These are phyloP conservation scores for Novymonas esmeraldas DNA, from an alignment of 208 protist species.

Conservation along the genomic window DNA sequence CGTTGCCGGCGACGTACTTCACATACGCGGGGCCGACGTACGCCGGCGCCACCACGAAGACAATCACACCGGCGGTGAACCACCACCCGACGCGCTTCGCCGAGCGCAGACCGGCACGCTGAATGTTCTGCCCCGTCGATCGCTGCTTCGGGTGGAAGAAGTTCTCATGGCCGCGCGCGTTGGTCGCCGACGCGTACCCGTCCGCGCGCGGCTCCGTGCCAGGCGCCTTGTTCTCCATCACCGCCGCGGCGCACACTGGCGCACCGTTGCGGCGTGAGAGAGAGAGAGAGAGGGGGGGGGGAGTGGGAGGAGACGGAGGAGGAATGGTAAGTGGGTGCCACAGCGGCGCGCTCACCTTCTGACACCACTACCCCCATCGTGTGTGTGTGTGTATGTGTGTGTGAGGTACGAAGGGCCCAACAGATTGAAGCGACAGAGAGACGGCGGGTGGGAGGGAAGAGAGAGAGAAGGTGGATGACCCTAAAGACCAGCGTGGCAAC, in stretches of 20 bases:
- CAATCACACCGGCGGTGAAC: conserved; percentile 46
- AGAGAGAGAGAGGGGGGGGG: background rate
- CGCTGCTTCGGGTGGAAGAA: conserved; percentile 75
- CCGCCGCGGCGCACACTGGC: too few species aligned
- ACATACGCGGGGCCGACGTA: conserved; percentile 80
- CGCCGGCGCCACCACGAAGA: conserved; percentile 58
- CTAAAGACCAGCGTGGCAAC: background rate
- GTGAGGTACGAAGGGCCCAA: background rate
- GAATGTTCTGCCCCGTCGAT: conserved; percentile 55
- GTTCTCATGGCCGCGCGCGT: conserved; percentile 63
- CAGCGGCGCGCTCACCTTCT: background rate
- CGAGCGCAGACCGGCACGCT: conserved; percentile 75
- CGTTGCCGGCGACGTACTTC: conserved; percentile 63
- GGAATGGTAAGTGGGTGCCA: background rate
- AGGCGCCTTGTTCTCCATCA: conserved; percentile 85
- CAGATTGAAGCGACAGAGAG: background rate
- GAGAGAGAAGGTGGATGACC: background rate
- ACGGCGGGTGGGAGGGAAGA: background rate
- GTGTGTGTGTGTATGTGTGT: conserved; percentile 6
- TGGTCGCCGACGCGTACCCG: conserved; percentile 56
- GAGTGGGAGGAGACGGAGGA: background rate
- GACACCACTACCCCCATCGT: too few species aligned
- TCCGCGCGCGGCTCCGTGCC: conserved; percentile 62
- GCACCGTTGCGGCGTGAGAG: background rate
- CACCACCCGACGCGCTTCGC: conserved; percentile 50